A percentile compares a stretch with the other conserved stretches of the same genome.
Conservation (phyloP, 176 grass and related monocot species). For the Miscanthus lutarioriparius region DNA sequence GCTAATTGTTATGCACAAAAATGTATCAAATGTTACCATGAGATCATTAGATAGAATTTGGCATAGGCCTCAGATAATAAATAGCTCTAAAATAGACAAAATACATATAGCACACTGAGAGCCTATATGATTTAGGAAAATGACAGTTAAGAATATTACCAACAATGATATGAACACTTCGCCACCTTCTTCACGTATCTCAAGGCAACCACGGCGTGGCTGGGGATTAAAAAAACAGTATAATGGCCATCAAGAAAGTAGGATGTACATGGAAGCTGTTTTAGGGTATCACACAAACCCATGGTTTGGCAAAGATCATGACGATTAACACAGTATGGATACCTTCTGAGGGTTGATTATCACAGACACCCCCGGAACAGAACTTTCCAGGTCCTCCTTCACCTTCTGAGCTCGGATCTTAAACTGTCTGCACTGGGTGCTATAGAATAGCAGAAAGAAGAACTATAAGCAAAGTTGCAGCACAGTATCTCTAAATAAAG, state of each 20-base stretch:
- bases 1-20: not conserved
- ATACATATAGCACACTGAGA: not conserved
- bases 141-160: conserved; percentile 42
- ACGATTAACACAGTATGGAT: conserved; percentile 10
- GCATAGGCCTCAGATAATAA: not conserved
- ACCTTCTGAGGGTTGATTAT: conserved; percentile 81
- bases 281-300: not conserved
- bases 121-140: not conserved
- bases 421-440: conserved; percentile 76
- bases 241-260: not conserved
- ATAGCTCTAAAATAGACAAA: not conserved
- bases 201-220: conserved; percentile 86
- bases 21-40: not conserved
- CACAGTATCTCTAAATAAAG: not conserved
- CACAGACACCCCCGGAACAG: conserved; percentile 54
- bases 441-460: conserved; percentile 41
- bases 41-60: not conserved
- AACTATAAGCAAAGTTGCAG: not conserved
- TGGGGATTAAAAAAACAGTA: conserved; percentile 37
- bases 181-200: conserved; percentile 76
- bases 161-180: conserved; percentile 73
- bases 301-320: not conserved
- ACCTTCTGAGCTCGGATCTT: conserved; percentile 69
- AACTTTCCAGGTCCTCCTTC: conserved; percentile 68
- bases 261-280: not conserved